Percentiles rank a stretch among this genome's conserved stretches.
phyloP scores from a whole-genome alignment of 75 land plant species.

The Picea glauca region DNA sequence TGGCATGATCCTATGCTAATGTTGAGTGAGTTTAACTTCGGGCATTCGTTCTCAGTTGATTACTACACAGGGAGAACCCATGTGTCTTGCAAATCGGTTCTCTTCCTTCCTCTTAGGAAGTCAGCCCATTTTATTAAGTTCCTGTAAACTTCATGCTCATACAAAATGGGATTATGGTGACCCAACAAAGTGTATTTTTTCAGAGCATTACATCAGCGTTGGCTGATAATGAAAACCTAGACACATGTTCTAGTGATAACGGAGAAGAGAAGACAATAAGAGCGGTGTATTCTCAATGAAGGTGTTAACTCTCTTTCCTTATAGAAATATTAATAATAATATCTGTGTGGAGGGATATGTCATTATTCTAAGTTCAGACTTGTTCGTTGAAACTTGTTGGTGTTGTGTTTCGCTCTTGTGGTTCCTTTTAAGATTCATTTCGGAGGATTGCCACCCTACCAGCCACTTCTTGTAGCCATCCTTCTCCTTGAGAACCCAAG shows the following conservation, averaged over 20 bases:
- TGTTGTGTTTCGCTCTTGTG: background rate
- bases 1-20: no score
- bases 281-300: slow-evolving; percentile 76
- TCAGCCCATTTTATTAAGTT: background rate
- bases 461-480: no score
- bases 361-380: background rate
- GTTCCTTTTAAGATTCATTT: background rate
- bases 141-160: background rate
- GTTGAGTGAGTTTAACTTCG: no score
- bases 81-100: no score
- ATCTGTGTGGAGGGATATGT: background rate
- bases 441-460: background rate
- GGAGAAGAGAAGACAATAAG: slow-evolving; percentile 76
- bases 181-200: background rate
- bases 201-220: slow-evolving; percentile 64
- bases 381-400: background rate
- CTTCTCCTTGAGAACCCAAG: no score
- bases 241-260: slow-evolving; percentile 10
- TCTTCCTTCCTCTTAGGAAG: background rate
- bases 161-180: background rate
- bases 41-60: no score
- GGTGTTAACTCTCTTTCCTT: slow-evolving; percentile 29
- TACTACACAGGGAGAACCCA: no score
- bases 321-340: slow-evolving; percentile 2
- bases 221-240: slow-evolving; percentile 60